phyloP scores from a whole-genome alignment of 2,329 filamentous ascomycete genomes.

The Paecilomyces formosus region DNA sequence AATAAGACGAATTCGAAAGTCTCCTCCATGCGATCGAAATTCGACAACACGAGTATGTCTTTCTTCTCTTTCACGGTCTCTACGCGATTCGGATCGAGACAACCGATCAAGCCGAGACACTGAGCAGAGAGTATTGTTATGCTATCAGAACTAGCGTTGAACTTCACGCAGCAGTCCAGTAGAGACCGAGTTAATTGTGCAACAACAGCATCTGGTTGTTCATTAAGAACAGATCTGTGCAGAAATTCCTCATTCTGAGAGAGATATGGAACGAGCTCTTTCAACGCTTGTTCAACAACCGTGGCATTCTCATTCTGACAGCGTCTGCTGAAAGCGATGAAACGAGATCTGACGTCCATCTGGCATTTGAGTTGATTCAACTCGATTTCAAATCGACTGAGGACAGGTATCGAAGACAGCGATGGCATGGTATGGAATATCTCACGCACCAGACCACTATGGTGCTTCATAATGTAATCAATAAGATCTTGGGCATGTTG shows the following conservation, averaged over 20 bases:
- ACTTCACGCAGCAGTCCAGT: slow-evolving; percentile 77
- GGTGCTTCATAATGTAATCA: slow-evolving; percentile 55
- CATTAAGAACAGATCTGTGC: slow-evolving; percentile 70
- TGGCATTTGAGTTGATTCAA: slow-evolving; percentile 58
- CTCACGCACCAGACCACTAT: slow-evolving; percentile 54
- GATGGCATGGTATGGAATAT: slow-evolving; percentile 73
- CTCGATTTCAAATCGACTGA: slow-evolving; percentile 60
- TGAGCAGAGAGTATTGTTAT: slow-evolving; percentile 69
- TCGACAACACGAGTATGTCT: slow-evolving; percentile 79
- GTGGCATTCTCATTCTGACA: slow-evolving; percentile 76
- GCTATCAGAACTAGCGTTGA: slow-evolving; percentile 58
- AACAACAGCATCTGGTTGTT: slow-evolving; percentile 73
- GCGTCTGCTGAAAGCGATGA: slow-evolving; percentile 65
- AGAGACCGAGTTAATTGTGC: slow-evolving; percentile 66
- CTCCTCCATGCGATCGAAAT: slow-evolving; percentile 73
- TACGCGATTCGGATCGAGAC: slow-evolving; percentile 81
- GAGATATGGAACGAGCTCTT: slow-evolving; percentile 69
- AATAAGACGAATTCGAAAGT: slow-evolving; percentile 80
- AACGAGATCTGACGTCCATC: slow-evolving; percentile 58
- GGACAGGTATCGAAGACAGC: slow-evolving; percentile 59
- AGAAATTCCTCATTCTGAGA: slow-evolving; percentile 66
- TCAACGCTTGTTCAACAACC: slow-evolving; percentile 74
- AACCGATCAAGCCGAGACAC: slow-evolving; percentile 82
- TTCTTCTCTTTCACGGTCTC: slow-evolving; percentile 71
- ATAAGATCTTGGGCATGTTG: slow-evolving; percentile 57